phyloP scores from a whole-genome alignment of 192 early-diverging fungal genomes.

The Coemansia sp. region DNA sequence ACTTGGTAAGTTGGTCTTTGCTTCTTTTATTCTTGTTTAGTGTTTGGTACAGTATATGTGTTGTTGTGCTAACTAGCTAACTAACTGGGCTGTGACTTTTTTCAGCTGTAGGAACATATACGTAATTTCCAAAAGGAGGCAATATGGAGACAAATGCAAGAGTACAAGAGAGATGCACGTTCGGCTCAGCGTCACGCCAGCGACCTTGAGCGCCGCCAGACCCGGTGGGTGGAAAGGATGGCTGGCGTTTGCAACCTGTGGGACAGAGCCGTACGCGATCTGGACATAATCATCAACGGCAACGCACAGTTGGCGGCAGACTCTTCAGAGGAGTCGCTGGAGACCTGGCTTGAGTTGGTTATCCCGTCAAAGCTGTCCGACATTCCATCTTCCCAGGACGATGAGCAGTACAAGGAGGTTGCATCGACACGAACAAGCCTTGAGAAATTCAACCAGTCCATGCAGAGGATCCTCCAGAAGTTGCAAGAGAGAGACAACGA shows the following conservation, averaged over 20 bases:
- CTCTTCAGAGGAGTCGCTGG: neutral
- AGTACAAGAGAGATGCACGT: conserved; percentile 63
- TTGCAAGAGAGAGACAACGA: conserved; percentile 25
- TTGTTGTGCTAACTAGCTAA: too few species aligned
- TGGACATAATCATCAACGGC: conserved; percentile 36
- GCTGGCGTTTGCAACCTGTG: conserved; percentile 52
- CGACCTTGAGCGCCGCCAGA: conserved; percentile 55
- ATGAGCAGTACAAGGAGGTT: neutral
- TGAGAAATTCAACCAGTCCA: conserved; percentile 42
- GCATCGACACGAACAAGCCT: conserved; percentile 17
- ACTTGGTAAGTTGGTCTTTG: conserved; percentile 32
- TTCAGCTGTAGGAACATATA: conserved; percentile 39
- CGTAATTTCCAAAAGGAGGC: conserved; percentile 68
- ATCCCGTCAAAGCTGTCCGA: conserved; percentile 15
- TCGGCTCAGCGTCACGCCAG: conserved; percentile 50
- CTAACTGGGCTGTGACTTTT: neutral
- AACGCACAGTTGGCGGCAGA: neutral
- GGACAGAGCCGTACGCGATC: conserved; percentile 52
- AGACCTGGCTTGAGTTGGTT: conserved; percentile 39
- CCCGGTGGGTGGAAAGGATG: conserved; percentile 47
- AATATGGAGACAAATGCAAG: conserved; percentile 68
- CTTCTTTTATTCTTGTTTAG: neutral
- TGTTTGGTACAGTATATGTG: too few species aligned
- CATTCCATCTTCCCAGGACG: neutral
- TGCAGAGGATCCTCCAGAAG: conserved; percentile 35